Conservation (phyloP, 2,329 filamentous ascomycete species). For the Ilyonectria destructans region DNA sequence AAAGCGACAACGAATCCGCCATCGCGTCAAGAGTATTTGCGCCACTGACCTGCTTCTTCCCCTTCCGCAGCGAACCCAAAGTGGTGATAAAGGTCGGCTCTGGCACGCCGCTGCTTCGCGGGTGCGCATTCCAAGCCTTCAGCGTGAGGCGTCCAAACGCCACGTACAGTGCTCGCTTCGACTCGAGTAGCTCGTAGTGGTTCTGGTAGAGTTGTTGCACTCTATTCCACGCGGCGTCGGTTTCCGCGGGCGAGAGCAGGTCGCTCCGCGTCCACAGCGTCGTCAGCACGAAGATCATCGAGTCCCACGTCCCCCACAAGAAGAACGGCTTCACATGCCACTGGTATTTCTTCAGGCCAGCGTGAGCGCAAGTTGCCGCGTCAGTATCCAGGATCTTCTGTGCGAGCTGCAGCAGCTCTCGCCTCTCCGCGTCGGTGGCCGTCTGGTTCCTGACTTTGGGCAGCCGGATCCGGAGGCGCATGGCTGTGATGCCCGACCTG, state of each 20-base stretch:
- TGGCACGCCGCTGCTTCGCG: slow-evolving; percentile 7
- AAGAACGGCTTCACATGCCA: slow-evolving; percentile 56
- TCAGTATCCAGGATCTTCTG: slow-evolving; percentile 58
- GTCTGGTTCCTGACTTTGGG: slow-evolving; percentile 45
- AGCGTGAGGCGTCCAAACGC: slow-evolving; percentile 51
- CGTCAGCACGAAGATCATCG: slow-evolving; percentile 52
- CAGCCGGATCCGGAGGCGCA: slow-evolving; percentile 44
- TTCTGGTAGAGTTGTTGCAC: slow-evolving; percentile 49
- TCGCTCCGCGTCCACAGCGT: slow-evolving; percentile 42
- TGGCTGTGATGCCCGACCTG: slow-evolving; percentile 48
- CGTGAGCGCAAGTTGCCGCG: slow-evolving; percentile 48
- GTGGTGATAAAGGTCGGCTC: slow-evolving; percentile 48
- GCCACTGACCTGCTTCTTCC: background rate
- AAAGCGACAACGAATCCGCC: no score
- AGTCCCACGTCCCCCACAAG: slow-evolving; percentile 51
- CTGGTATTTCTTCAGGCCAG: slow-evolving; percentile 44
- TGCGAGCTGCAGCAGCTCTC: slow-evolving; percentile 52
- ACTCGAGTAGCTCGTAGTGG: slow-evolving; percentile 50
- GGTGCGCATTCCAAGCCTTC: slow-evolving; percentile 52
- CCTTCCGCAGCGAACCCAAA: slow-evolving; percentile 8
- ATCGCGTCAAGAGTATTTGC: background rate
- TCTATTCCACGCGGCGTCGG: slow-evolving; percentile 44
- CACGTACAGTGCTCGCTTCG: slow-evolving; percentile 49
- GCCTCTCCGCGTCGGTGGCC: slow-evolving; percentile 44
- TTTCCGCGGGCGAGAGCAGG: slow-evolving; percentile 38